These are phyloP conservation scores for Globisporangium barbulae DNA, from an alignment of 352 stramenopile species.

Conservation along the genomic window DNA sequence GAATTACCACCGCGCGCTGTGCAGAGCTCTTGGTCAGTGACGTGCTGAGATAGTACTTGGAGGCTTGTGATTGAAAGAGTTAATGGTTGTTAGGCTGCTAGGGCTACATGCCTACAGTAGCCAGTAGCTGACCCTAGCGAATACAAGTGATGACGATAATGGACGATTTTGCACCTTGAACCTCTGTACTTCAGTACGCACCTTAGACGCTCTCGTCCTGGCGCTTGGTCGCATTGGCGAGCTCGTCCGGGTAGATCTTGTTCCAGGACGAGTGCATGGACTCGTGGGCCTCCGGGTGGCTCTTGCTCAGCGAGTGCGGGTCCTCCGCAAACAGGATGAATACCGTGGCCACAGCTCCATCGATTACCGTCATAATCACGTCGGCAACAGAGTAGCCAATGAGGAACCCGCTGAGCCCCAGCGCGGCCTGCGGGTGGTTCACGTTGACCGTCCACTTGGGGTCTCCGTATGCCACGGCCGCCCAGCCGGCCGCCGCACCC, in stretches of 20 bases:
- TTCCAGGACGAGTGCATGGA: conserved; percentile 40
- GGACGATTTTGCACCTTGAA: background rate
- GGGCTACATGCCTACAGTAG: background rate
- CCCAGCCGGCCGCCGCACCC: conserved; percentile 41
- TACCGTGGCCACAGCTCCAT: conserved; percentile 46
- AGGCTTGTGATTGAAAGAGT: background rate
- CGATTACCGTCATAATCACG: conserved; percentile 51
- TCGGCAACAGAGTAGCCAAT: conserved; percentile 48
- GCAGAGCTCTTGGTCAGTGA: conserved; percentile 8
- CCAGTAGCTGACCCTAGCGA: background rate
- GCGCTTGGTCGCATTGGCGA: conserved; percentile 37
- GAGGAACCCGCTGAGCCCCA: conserved; percentile 48
- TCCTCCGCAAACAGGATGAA: conserved; percentile 58
- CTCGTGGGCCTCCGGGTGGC: conserved; percentile 36
- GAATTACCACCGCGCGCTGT: conserved; percentile 21
- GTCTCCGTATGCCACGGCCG: conserved; percentile 33
- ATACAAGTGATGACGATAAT: background rate
- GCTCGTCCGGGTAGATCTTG: conserved; percentile 50
- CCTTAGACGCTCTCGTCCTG: conserved; percentile 26
- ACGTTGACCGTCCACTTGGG: conserved; percentile 43
- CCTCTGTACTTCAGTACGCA: background rate
- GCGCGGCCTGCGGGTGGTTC: conserved; percentile 33
- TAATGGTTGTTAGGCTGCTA: background rate
- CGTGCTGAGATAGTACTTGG: background rate
- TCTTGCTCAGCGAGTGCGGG: conserved; percentile 33